These are phyloP conservation scores for Calonectria naviculata DNA, from an alignment of 2,329 filamentous ascomycete species.

Conservation along the genomic window DNA sequence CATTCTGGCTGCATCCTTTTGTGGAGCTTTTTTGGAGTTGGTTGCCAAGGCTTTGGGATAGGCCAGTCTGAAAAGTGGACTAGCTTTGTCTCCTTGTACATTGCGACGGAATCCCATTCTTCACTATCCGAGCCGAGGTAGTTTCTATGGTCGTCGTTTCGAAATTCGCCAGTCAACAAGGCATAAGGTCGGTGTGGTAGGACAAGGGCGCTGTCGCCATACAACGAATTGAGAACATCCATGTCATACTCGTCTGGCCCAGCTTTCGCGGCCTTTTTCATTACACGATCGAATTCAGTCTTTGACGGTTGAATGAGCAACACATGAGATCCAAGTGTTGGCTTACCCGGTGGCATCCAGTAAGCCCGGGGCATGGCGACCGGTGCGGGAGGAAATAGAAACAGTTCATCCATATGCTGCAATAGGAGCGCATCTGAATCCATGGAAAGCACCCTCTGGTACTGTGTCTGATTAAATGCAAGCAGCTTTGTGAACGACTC, in stretches of 20 bases:
- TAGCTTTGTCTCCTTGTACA: slow-evolving; percentile 70
- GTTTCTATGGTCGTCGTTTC: slow-evolving; percentile 57
- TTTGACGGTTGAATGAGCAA: slow-evolving; percentile 69
- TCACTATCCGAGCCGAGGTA: slow-evolving; percentile 57
- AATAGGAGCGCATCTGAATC: slow-evolving; percentile 74
- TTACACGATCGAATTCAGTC: slow-evolving; percentile 57
- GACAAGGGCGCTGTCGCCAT: slow-evolving; percentile 66
- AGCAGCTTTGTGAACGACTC: slow-evolving; percentile 75
- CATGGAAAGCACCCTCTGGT: slow-evolving; percentile 59
- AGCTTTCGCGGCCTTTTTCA: slow-evolving; percentile 38
- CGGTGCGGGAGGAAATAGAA: slow-evolving; percentile 69
- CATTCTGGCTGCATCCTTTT: slow-evolving; percentile 33
- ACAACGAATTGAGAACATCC: slow-evolving; percentile 74
- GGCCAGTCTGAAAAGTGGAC: slow-evolving; percentile 81
- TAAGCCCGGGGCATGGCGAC: slow-evolving; percentile 79
- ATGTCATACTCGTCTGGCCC: slow-evolving; percentile 66
- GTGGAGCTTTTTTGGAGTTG: slow-evolving; percentile 2
- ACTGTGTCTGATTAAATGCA: slow-evolving; percentile 75
- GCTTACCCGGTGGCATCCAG: slow-evolving; percentile 68
- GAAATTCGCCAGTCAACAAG: slow-evolving; percentile 72
- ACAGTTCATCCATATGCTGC: slow-evolving; percentile 76
- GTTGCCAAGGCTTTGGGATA: slow-evolving; percentile 68
- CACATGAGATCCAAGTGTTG: slow-evolving; percentile 67
- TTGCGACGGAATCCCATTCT: slow-evolving; percentile 65
- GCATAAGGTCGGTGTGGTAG: slow-evolving; percentile 73